Base-by-base conservation (phyloP, 2,329 filamentous ascomycete species). In the Sarocladiaceae sp. region DNA sequence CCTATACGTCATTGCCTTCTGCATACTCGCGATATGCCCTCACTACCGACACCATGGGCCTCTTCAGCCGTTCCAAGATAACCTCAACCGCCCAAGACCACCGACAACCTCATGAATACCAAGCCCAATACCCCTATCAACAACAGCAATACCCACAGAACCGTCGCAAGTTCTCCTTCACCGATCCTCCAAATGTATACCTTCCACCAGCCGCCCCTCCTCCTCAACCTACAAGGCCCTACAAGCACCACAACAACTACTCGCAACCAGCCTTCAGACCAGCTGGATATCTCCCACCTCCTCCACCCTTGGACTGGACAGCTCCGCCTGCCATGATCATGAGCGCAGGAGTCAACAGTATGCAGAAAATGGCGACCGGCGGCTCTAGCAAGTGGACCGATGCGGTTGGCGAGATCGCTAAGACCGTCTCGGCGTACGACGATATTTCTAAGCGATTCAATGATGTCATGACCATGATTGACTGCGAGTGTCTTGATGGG, bases 391-490 rank as follows among this genome's bases (percentile, higher is more conserved):
- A 31, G 22, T 44, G 40, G 40, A 44, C 40, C 3, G 40, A 22
- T 7, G 40, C 40, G 7, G 23, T 44, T 3, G 40, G 40, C 40
- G 40, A 28, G 26, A 48, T 55, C 15, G 20, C 44, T 7, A 73
- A 77, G 57, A 68, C 70, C 4, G 70, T 72, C 13, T 69, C 71
- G 5, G 66, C 82, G 17, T 82, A 75, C 59, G 81, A 88, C 59
- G 70, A 82, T 52, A 78, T 90, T 44, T 79, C 75, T 13, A 72
- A 73, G 3, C 82, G 82, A 50, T 78, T 92, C 55, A 79, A 89
- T 63, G 71, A 81, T 40, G 76, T 90, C 53, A 82, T 92, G 64
- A 89, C 87, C 1, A 74, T 79, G 25, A 90, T 92, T 52, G 88
- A 92, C 63, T 73, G 77, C 18, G 86, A 88, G 23, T 71, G 68